Percentiles rank a stretch among this genome's conserved stretches.
Conservation (phyloP, 352 stramenopile species). For the Phytophthora agathidicida region DNA sequence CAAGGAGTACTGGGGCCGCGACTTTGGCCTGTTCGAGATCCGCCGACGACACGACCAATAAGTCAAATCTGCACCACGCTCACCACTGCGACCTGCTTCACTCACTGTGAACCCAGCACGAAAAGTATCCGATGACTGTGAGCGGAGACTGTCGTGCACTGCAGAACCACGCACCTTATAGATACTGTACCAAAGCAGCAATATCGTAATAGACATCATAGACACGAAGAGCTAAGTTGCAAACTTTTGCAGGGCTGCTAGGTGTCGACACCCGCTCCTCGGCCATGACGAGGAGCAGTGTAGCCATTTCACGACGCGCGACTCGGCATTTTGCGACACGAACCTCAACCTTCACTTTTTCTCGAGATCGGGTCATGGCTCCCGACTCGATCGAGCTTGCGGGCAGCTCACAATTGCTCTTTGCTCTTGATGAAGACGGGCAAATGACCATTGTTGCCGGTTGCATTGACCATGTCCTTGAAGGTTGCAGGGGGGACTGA, state of each 20-base stretch:
- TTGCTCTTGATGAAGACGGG: no score
- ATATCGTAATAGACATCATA: constrained; percentile 20
- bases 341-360: constrained; percentile 33
- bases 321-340: constrained; percentile 15
- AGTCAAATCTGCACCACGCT: neutral
- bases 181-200: constrained; percentile 24
- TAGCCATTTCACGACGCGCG: constrained; percentile 24
- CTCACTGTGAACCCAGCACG: constrained; percentile 1
- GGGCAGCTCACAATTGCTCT: no score
- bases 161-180: constrained; percentile 9
- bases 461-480: constrained; percentile 6
- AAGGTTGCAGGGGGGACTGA: constrained; percentile 3
- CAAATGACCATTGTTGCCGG: neutral
- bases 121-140: constrained; percentile 17
- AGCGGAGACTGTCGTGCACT: neutral
- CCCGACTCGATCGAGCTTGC: neutral
- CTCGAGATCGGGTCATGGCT: constrained; percentile 20
- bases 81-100: neutral
- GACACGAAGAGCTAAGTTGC: constrained; percentile 4
- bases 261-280: constrained; percentile 5
- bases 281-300: constrained; percentile 9
- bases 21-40: constrained; percentile 87
- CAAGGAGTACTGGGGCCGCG: constrained; percentile 64
- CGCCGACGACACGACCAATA: constrained; percentile 24
- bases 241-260: constrained; percentile 4